phyloP scores from a whole-genome alignment of 768 basidiomycete genomes.

The Lactarius sanguifluus region DNA sequence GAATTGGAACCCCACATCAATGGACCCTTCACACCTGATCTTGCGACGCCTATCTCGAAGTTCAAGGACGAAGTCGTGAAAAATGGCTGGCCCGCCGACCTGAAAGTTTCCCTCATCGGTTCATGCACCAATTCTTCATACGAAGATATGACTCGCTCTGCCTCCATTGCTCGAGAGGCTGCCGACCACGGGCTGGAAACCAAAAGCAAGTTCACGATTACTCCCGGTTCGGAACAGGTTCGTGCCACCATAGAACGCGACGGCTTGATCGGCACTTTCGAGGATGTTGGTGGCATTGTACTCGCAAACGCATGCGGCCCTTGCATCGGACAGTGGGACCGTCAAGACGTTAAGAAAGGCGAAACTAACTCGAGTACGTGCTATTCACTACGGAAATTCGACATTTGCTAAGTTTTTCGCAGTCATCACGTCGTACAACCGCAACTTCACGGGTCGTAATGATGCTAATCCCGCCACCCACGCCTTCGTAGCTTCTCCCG shows the following conservation, averaged over 20 bases:
- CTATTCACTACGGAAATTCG: neutral
- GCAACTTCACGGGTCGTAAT: constrained; percentile 99
- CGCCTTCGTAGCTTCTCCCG: constrained; percentile 91
- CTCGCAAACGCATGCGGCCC: constrained; percentile 99
- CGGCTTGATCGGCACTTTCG: constrained; percentile 86
- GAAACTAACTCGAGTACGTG: constrained; percentile 89
- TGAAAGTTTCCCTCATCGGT: constrained; percentile 96
- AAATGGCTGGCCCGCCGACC: constrained; percentile 95
- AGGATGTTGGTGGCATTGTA: constrained; percentile 86
- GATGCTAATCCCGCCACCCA: constrained; percentile 99
- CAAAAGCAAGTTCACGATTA: constrained; percentile 97
- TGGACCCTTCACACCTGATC: constrained; percentile 99
- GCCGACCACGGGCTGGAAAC: constrained; percentile 78
- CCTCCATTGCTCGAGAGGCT: constrained; percentile 90
- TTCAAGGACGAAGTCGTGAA: constrained; percentile 89
- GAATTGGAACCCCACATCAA: constrained; percentile 99
- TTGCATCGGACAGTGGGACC: constrained; percentile 99
- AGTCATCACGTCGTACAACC: constrained; percentile 99
- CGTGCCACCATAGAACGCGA: constrained; percentile 97
- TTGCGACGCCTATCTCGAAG: constrained; percentile 97
- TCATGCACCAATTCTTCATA: constrained; percentile 99
- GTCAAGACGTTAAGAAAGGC: constrained; percentile 95
- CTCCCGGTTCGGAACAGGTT: constrained; percentile 97
- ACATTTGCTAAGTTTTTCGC: constrained; percentile 1
- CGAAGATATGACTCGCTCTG: constrained; percentile 99